Percentiles rank a stretch among this genome's conserved stretches.
phyloP scores from a whole-genome alignment of 108 stramenopile genomes.

The Schizochytrium sp. region DNA sequence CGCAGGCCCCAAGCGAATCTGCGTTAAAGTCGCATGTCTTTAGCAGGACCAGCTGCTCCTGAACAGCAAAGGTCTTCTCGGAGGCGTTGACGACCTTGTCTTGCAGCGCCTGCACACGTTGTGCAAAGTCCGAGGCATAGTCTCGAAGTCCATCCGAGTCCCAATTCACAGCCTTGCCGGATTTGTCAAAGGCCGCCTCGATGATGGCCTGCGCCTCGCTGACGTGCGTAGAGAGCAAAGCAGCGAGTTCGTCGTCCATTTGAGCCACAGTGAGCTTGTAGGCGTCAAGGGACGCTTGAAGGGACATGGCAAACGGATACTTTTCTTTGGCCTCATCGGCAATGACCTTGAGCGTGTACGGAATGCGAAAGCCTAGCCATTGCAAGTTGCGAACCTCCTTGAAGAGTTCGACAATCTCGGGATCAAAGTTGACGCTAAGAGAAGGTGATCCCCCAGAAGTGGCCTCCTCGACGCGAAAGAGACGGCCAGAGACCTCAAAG shows the following conservation, averaged over 20 bases:
- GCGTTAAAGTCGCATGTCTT: constrained; percentile 31
- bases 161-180: constrained; percentile 66
- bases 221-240: constrained; percentile 65
- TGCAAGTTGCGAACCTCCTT: constrained; percentile 88
- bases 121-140: constrained; percentile 73
- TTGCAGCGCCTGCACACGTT: constrained; percentile 72
- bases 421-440: constrained; percentile 85
- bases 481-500: constrained; percentile 25
- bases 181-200: constrained; percentile 63
- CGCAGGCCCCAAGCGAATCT: not conserved
- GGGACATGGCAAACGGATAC: constrained; percentile 59
- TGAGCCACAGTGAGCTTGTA: constrained; percentile 64
- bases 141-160: constrained; percentile 60
- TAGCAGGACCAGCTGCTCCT: constrained; percentile 26
- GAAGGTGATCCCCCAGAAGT: constrained; percentile 34
- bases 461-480: not conserved
- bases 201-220: constrained; percentile 60
- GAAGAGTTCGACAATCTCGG: constrained; percentile 72
- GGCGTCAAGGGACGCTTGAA: constrained; percentile 74
- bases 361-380: constrained; percentile 80
- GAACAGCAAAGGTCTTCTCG: constrained; percentile 35
- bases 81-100: constrained; percentile 80
- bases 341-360: constrained; percentile 31
- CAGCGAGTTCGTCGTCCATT: constrained; percentile 62
- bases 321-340: constrained; percentile 33